Evolutionary conservation across 306 rosid genomes (phyloP), one percentile per base, ranked within the genome.

Genomic region (Prunus davidiana): DNA sequence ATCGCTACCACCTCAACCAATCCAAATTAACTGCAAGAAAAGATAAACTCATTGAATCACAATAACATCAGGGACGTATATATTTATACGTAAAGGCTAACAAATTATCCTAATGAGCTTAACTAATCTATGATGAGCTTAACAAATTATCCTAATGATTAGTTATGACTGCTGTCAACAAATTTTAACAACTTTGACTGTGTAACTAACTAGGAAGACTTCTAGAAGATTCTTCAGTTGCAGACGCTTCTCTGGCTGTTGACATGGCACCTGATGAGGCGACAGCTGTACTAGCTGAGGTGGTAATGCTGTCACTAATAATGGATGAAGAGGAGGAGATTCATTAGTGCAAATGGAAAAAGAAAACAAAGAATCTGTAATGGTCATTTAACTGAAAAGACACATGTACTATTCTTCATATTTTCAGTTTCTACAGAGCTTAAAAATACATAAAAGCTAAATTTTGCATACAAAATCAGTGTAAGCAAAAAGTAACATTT

Each of bases 21-120:
- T 74, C 64, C 75, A 64, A 72, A 69, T 46, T 73, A 41, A 67
- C 90, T 88, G 87, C 90, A 72, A 49, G 41, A 27, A 66, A 19
- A 73, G 60, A 27, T 22, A 62, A 78, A 66, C 13, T 69, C 43
- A 38, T 65, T 56, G 64, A 61, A 64, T 69, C 30, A 82, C 74
- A 82, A 38, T 38, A 7, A 38, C 2, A 6, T 38, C 43, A 38
- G 9, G 0, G 43, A 7, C 43, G 0, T 38, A 7, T 38, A 7
- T 1, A 38, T 38, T 8, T 6, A 1, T 6, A 38, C 0, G 9
- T 38, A 6, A 38, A 7, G 43, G 43, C 43, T 38, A 38, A 38
- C 43, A 38, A 38, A 38, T 38, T 38, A 38, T 38, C 9, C 43
- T 38, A 4, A 38, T 38, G 43, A 38, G 43, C 43, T 34, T 34